These are phyloP conservation scores for Arxiozyma heterogenica DNA, from an alignment of 1,139 yeast genomes.

Conservation along the genomic window DNA sequence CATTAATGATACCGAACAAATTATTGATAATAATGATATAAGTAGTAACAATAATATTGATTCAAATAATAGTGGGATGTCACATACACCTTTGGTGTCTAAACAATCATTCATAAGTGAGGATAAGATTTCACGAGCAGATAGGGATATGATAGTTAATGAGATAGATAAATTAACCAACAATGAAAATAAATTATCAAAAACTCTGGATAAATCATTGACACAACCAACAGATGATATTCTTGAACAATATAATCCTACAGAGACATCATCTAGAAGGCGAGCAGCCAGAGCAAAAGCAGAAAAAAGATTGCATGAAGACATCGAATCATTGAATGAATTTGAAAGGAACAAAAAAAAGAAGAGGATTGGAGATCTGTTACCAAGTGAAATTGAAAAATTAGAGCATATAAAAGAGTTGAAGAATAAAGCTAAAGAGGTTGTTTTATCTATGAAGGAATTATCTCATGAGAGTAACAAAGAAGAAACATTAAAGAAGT, in stretches of 20 bases:
- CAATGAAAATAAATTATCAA: not conserved
- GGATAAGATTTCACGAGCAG: not conserved
- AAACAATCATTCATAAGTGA: slow-evolving; percentile 1
- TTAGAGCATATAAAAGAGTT: slow-evolving; percentile 23
- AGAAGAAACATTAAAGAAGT: not conserved
- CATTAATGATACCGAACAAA: not conserved
- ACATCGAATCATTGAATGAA: slow-evolving; percentile 57
- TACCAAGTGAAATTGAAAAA: slow-evolving; percentile 31
- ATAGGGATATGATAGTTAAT: not conserved
- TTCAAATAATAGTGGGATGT: not conserved
- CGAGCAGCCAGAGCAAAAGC: slow-evolving; percentile 61
- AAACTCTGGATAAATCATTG: not conserved
- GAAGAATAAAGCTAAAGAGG: slow-evolving; percentile 16
- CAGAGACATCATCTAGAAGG: slow-evolving; percentile 9
- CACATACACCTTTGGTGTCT: slow-evolving; percentile 2
- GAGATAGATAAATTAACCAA: not conserved
- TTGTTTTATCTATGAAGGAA: slow-evolving; percentile 10
- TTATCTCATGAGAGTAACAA: slow-evolving; percentile 6
- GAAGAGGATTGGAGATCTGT: slow-evolving; percentile 22
- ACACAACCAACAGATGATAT: not conserved
- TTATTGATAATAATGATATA: not conserved
- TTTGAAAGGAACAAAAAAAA: slow-evolving; percentile 41
- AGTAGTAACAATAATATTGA: not conserved
- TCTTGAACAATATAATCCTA: too few species aligned
- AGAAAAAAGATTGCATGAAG: slow-evolving; percentile 53